A percentile compares a stretch with the other conserved stretches of the same genome.
Conservation (phyloP, 1,284 basidiomycete species). For the Athelia sp. region DNA sequence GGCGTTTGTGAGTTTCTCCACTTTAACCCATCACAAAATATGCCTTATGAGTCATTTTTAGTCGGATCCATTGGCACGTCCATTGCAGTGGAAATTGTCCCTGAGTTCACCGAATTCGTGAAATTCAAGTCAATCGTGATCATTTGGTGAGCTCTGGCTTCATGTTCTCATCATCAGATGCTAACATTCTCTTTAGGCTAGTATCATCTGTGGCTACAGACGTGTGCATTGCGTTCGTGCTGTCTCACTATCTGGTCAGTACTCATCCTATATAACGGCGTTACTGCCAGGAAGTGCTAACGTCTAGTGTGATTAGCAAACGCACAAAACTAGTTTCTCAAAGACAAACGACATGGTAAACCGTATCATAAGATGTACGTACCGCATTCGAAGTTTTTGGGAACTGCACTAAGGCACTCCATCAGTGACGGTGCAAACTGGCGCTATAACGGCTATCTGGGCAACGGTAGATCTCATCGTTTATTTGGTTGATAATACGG, state of each 20-base stretch:
- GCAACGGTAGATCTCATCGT: constrained; percentile 19
- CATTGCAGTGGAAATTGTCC: constrained; percentile 28
- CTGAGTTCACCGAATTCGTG: constrained; percentile 28
- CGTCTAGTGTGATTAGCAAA: constrained; percentile 6
- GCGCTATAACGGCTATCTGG: constrained; percentile 18
- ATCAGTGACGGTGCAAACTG: constrained; percentile 23
- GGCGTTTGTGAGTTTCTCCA: constrained; percentile 10
- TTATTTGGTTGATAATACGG: constrained; percentile 11
- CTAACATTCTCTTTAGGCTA: constrained; percentile 9
- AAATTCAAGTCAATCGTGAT: constrained; percentile 31
- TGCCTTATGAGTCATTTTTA: constrained; percentile 12
- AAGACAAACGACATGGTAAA: constrained; percentile 4
- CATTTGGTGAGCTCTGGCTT: constrained; percentile 19
- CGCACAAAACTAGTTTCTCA: constrained; percentile 29
- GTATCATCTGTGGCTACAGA: constrained; percentile 27
- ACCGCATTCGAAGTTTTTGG: neutral
- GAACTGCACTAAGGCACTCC: neutral
- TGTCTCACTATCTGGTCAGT: constrained; percentile 27
- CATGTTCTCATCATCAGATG: neutral
- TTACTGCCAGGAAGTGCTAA: neutral
- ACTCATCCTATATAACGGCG: constrained; percentile 1
- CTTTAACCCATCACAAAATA: no score
- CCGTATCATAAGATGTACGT: constrained; percentile 5
- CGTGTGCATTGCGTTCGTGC: constrained; percentile 21
- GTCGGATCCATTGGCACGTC: constrained; percentile 25